Conservation (phyloP, 441 rosid species). For the Euphorbia celastroides region DNA sequence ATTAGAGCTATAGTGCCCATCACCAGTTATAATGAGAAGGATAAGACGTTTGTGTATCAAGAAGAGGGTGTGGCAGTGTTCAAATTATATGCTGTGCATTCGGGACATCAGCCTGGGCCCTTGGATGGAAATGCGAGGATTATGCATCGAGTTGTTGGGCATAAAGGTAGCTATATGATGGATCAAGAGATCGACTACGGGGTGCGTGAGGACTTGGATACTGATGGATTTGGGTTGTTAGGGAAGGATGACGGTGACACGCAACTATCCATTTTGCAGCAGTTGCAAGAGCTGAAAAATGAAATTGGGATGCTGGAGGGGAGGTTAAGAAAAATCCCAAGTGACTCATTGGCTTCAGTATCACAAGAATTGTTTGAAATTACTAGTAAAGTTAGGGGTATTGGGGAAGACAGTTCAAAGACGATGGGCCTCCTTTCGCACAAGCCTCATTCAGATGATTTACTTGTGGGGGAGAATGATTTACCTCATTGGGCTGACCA, state of each 20-base stretch:
- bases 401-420: constrained; percentile 67
- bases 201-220: constrained; percentile 71
- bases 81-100: constrained; percentile 90
- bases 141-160: constrained; percentile 95
- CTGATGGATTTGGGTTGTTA: constrained; percentile 54
- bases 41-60: constrained; percentile 85
- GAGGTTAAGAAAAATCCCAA: constrained; percentile 57
- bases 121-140: constrained; percentile 95
- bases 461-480: constrained; percentile 69
- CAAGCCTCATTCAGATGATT: constrained; percentile 56
- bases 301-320: constrained; percentile 73
- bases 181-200: constrained; percentile 85
- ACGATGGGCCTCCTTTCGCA: constrained; percentile 43
- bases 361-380: constrained; percentile 76
- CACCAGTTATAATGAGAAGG: constrained; percentile 89
- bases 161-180: constrained; percentile 59
- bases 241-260: constrained; percentile 70
- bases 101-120: constrained; percentile 97
- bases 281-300: constrained; percentile 66
- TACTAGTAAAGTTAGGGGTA: constrained; percentile 57
- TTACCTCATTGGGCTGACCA: constrained; percentile 78
- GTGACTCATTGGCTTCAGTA: constrained; percentile 51
- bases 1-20: constrained; percentile 97
- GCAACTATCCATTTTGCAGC: constrained; percentile 64
- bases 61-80: constrained; percentile 95